A percentile compares a stretch with the other conserved stretches of the same genome.
These are phyloP conservation scores for Nymphaea thermarum DNA, from an alignment of 164 flowering plant genomes.

Conservation along the genomic window DNA sequence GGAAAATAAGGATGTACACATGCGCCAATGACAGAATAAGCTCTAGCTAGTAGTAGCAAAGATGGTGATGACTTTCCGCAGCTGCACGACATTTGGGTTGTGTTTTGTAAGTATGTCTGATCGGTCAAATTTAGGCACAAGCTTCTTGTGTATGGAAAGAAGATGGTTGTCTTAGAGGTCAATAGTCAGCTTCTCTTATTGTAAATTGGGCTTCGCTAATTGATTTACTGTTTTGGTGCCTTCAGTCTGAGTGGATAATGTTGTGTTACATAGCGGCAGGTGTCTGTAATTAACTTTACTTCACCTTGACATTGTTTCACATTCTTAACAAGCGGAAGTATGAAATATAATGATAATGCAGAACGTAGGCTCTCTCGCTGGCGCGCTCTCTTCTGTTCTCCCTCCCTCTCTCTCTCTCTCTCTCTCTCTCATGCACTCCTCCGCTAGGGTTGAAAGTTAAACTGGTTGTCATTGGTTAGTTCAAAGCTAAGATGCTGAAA, in stretches of 20 bases:
- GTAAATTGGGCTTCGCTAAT: not conserved
- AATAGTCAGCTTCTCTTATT: not conserved
- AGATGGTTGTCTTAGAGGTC: not conserved
- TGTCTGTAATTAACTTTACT: not conserved
- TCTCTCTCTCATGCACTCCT: not conserved
- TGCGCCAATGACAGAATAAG: constrained; percentile 1
- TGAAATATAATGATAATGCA: not conserved
- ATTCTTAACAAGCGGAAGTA: not conserved
- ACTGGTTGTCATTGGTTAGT: no score
- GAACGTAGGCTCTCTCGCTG: no score
- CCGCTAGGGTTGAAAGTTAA: not conserved
- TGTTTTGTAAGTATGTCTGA: constrained; percentile 5
- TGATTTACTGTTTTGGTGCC: not conserved
- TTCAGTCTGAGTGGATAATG: not conserved
- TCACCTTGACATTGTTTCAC: not conserved
- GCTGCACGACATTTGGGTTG: not conserved
- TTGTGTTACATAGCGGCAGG: not conserved
- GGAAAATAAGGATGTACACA: not conserved
- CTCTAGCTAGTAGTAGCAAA: not conserved
- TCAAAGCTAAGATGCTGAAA: no score
- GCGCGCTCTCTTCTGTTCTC: not conserved
- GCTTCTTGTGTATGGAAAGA: not conserved
- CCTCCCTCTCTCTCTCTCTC: not conserved
- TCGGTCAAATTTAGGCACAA: not conserved
- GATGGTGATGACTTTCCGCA: not conserved